These are phyloP conservation scores for Didymellaceae sp. DNA, from an alignment of 2,329 filamentous ascomycete genomes.

Conservation along the genomic window DNA sequence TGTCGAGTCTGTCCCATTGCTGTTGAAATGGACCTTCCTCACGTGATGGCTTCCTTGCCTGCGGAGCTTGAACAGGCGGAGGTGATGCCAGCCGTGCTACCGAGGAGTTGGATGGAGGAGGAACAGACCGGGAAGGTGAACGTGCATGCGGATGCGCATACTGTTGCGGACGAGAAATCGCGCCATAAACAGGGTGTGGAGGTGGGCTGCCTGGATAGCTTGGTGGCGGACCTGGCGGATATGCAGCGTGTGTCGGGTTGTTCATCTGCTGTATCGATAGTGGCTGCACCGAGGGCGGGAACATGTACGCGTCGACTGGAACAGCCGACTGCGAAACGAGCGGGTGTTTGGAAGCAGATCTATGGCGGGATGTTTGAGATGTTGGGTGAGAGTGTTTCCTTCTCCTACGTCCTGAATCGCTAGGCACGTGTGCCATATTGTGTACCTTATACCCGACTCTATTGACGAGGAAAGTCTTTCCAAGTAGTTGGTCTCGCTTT, in stretches of 20 bases:
- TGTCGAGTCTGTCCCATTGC: constrained; percentile 40
- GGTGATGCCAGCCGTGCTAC: constrained; percentile 29
- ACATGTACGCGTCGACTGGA: constrained; percentile 4
- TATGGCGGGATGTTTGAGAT: constrained; percentile 5
- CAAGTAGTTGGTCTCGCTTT: background rate
- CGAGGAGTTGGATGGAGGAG: constrained; percentile 29
- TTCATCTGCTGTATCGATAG: constrained; percentile 19
- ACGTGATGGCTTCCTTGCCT: constrained; percentile 11
- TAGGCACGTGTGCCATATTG: constrained; percentile 10
- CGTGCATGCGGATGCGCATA: constrained; percentile 23
- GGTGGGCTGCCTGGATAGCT: constrained; percentile 24
- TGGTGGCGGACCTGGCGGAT: constrained; percentile 15
- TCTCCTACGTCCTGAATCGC: constrained; percentile 15
- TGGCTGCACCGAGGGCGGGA: constrained; percentile 18
- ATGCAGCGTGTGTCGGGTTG: constrained; percentile 14
- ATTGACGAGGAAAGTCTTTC: background rate
- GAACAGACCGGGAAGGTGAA: constrained; percentile 22
- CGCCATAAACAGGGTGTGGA: constrained; percentile 30
- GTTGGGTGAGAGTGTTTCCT: constrained; percentile 11
- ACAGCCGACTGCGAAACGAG: constrained; percentile 6
- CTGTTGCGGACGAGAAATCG: constrained; percentile 25
- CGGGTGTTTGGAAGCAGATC: constrained; percentile 5
- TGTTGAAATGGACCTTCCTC: constrained; percentile 33
- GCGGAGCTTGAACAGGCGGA: constrained; percentile 23
- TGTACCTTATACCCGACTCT: background rate